Evolutionary conservation across 768 basidiomycete genomes (phyloP).

Genomic region (Fomitopsis serialis): DNA sequence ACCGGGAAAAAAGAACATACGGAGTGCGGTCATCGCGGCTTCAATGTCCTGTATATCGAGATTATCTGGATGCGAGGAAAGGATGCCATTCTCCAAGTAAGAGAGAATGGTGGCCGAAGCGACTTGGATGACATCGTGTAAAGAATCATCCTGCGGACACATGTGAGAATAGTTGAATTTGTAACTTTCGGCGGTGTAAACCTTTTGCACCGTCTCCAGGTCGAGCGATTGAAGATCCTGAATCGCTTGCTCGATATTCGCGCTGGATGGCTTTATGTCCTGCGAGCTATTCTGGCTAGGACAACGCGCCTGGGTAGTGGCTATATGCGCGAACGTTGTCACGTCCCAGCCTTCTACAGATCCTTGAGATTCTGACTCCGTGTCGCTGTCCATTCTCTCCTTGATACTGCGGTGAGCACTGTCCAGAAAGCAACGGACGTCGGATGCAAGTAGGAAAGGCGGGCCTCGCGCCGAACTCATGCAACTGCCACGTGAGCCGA

Average conservation of each 20-base stretch:
- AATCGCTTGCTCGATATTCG: slow-evolving; percentile 2
- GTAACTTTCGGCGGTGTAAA: background rate
- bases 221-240: slow-evolving; percentile 5
- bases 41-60: slow-evolving; percentile 2
- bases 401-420: background rate
- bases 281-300: background rate
- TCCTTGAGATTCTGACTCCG: slow-evolving; percentile 46
- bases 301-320: background rate
- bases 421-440: background rate
- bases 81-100: slow-evolving; percentile 20
- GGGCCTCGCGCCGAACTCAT: no score
- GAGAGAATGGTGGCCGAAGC: slow-evolving; percentile 29
- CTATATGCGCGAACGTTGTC: slow-evolving; percentile 9
- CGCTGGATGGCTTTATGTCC: background rate
- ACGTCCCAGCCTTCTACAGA: slow-evolving; percentile 5
- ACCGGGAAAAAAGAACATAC: slow-evolving; percentile 9
- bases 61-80: slow-evolving; percentile 1
- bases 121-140: slow-evolving; percentile 29
- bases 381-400: slow-evolving; percentile 35
- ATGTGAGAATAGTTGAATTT: background rate
- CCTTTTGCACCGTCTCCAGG: slow-evolving; percentile 10
- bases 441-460: no score
- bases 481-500: no score
- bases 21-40: slow-evolving; percentile 6
- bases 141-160: slow-evolving; percentile 23